A percentile compares a stretch with the other conserved stretches of the same genome.
Evolutionary conservation across 768 basidiomycete genomes (phyloP).

Genomic region (Suillus discolor): DNA sequence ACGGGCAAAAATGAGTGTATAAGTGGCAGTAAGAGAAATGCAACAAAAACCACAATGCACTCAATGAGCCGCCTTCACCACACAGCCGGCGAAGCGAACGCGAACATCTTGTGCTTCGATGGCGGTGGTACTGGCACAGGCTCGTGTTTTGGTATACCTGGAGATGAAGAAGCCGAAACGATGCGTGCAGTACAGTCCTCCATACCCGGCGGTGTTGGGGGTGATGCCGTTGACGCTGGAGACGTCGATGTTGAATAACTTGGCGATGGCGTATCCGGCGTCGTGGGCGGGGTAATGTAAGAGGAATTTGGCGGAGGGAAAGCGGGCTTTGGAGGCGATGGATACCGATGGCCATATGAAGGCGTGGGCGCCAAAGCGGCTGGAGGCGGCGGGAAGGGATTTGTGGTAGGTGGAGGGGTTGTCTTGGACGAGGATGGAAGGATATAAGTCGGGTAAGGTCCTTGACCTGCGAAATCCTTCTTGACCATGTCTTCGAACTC

Average conservation of each 20-base stretch:
- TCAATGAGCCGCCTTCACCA: conserved; percentile 65
- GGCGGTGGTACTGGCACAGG: conserved; percentile 33
- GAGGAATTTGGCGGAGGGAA: conserved; percentile 15
- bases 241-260: conserved; percentile 55
- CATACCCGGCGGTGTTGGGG: conserved; percentile 56
- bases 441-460: conserved; percentile 65
- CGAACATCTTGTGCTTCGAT: conserved; percentile 62
- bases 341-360: conserved; percentile 31
- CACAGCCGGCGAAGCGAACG: conserved; percentile 58
- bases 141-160: conserved; percentile 23
- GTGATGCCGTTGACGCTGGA: conserved; percentile 63
- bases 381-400: conserved; percentile 36
- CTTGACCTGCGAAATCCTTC: conserved; percentile 58
- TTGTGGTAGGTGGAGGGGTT: conserved; percentile 39
- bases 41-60: conserved; percentile 16
- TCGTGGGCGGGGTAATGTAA: conserved; percentile 32
- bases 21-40: conserved; percentile 23
- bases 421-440: conserved; percentile 65
- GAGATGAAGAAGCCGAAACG: conserved; percentile 44
- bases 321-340: conserved; percentile 34
- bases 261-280: conserved; percentile 59
- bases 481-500: conserved; percentile 65
- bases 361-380: conserved; percentile 29
- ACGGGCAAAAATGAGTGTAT: conserved; percentile 20
- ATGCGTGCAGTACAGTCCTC: conserved; percentile 54